These are phyloP conservation scores for Penicillium verhagenii DNA, from an alignment of 495 filamentous ascomycete species.

Conservation along the genomic window DNA sequence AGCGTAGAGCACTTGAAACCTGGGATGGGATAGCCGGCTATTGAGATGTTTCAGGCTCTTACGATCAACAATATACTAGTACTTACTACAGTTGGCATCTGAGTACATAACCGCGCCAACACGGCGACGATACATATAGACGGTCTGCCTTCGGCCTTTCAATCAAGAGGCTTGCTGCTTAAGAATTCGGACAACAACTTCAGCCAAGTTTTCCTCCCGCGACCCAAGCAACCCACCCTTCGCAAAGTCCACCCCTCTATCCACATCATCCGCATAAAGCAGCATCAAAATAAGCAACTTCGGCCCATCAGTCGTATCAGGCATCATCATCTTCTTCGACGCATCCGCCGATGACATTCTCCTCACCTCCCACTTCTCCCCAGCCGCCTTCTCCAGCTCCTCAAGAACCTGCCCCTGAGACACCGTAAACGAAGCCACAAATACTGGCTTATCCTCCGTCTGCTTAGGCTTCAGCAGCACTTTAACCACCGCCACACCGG, in stretches of 20 bases:
- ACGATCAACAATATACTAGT: too few species aligned
- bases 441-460: background rate
- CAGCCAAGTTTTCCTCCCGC: background rate
- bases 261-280: slow-evolving; percentile 1
- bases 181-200: background rate
- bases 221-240: slow-evolving; percentile 1
- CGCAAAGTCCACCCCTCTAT: slow-evolving; percentile 1
- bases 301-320: background rate
- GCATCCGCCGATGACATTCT: slow-evolving; percentile 5
- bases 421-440: slow-evolving; percentile 1
- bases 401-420: slow-evolving; percentile 1
- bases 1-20: too few species aligned
- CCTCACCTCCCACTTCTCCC: background rate
- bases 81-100: too few species aligned
- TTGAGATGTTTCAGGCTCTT: too few species aligned
- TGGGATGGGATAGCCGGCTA: too few species aligned
- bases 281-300: slow-evolving; percentile 5
- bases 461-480: background rate
- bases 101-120: too few species aligned
- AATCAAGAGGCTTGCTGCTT: background rate
- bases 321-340: background rate
- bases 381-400: background rate
- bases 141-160: background rate
- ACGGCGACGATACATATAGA: too few species aligned
- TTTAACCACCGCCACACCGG: background rate